phyloP scores from a whole-genome alignment of 1,284 basidiomycete genomes.

The Volvariella volvacea region DNA sequence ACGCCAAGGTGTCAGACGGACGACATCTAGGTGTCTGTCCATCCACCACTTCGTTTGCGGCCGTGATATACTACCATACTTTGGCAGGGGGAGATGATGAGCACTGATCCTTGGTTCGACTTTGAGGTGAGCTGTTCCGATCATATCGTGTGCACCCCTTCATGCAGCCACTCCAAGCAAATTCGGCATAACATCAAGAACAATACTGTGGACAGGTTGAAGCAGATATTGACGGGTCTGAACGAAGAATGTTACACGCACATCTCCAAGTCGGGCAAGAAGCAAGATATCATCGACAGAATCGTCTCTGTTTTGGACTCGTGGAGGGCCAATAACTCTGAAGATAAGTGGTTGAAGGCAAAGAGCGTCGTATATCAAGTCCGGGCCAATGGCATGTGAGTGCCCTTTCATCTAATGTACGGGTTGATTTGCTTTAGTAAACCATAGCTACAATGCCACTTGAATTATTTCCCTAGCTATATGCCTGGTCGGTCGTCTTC shows the following conservation, averaged over 20 bases:
- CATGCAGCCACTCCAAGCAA: slow-evolving; percentile 14
- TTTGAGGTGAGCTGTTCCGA: slow-evolving; percentile 43
- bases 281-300: slow-evolving; percentile 76
- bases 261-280: slow-evolving; percentile 74
- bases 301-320: slow-evolving; percentile 48
- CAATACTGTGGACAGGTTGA: slow-evolving; percentile 75
- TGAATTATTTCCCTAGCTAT: slow-evolving; percentile 19
- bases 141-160: slow-evolving; percentile 8
- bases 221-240: slow-evolving; percentile 64
- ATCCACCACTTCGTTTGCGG: slow-evolving; percentile 7
- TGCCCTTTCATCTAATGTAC: slow-evolving; percentile 16
- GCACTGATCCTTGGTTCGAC: slow-evolving; percentile 47
- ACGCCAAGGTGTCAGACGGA: neutral
- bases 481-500: slow-evolving; percentile 19
- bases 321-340: slow-evolving; percentile 48
- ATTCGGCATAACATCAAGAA: slow-evolving; percentile 38
- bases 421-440: slow-evolving; percentile 10
- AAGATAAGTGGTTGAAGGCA: slow-evolving; percentile 61
- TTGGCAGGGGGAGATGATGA: slow-evolving; percentile 30
- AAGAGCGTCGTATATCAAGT: slow-evolving; percentile 58
- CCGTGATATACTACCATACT: neutral
- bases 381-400: slow-evolving; percentile 54
- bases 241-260: slow-evolving; percentile 68
- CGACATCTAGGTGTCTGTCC: neutral
- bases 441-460: slow-evolving; percentile 1